phyloP scores from a whole-genome alignment of 2,329 filamentous ascomycete genomes.

The Aureobasidium mangrovei region DNA sequence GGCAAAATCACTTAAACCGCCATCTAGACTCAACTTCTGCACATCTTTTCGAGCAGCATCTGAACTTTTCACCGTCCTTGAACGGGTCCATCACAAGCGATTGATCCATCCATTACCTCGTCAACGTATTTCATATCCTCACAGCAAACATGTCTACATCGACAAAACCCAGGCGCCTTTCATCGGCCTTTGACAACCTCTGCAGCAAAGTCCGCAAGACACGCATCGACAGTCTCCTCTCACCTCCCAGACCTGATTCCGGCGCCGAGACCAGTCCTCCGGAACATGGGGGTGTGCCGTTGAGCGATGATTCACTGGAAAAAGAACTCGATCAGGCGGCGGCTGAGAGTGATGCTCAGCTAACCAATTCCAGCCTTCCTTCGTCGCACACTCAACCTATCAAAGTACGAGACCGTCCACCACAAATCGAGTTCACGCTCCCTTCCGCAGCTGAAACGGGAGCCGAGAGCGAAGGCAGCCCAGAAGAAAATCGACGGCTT shows the following conservation, averaged over 20 bases:
- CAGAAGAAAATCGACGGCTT: not conserved
- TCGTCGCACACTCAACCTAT: too few relatives aligned
- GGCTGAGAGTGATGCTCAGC: too few relatives aligned
- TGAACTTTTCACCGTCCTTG: not conserved
- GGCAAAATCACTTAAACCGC: not conserved
- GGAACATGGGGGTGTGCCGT: not conserved
- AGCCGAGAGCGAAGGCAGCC: not conserved
- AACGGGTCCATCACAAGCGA: too few relatives aligned
- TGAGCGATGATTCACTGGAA: not conserved
- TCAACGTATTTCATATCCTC: too few relatives aligned
- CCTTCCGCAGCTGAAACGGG: not conserved
- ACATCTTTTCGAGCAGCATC: not conserved
- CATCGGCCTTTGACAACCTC: not conserved
- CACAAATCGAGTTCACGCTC: too few relatives aligned
- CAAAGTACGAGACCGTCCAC: too few relatives aligned
- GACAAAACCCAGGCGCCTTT: not conserved
- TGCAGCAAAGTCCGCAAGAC: not conserved
- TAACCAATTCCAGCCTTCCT: too few relatives aligned
- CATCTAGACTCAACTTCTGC: not conserved
- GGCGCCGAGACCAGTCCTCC: not conserved
- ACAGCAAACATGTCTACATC: not conserved
- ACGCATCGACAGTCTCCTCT: conserved; percentile 6
- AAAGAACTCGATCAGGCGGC: too few relatives aligned
- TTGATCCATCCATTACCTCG: too few relatives aligned
- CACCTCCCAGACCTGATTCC: not conserved